Percentiles rank a stretch among this genome's conserved stretches.
phyloP scores from a whole-genome alignment of 2,329 filamentous ascomycete species.

The Pseudogymnoascus pannorum region DNA sequence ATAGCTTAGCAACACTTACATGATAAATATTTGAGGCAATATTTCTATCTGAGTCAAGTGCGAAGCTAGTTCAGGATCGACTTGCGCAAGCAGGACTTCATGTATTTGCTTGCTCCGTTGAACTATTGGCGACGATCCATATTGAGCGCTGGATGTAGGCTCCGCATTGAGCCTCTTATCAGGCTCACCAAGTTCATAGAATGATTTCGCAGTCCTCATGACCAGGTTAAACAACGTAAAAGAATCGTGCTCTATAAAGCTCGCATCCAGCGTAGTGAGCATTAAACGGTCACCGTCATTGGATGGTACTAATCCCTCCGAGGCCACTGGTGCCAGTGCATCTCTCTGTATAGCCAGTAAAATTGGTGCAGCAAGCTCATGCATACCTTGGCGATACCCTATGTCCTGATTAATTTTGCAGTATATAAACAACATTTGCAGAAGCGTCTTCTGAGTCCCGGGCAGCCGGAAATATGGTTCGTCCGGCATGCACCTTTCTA shows the following conservation, averaged over 20 bases:
- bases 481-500: constrained; percentile 83
- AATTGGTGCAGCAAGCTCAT: constrained; percentile 86
- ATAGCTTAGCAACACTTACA: constrained; percentile 46
- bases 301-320: background rate
- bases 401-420: constrained; percentile 84
- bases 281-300: constrained; percentile 31
- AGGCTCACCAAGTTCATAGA: constrained; percentile 59
- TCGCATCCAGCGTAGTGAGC: constrained; percentile 60
- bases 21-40: constrained; percentile 92
- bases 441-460: constrained; percentile 68
- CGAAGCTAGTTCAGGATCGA: constrained; percentile 74
- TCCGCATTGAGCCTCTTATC: constrained; percentile 34
- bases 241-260: constrained; percentile 81
- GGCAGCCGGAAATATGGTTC: constrained; percentile 82
- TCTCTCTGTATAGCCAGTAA: constrained; percentile 79
- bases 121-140: constrained; percentile 64
- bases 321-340: constrained; percentile 48
- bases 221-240: constrained; percentile 78
- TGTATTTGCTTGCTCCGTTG: constrained; percentile 82
- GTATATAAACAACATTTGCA: constrained; percentile 89
- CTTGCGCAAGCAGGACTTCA: constrained; percentile 65
- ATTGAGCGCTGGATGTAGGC: constrained; percentile 8
- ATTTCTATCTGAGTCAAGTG: constrained; percentile 82
- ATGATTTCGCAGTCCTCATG: constrained; percentile 80
- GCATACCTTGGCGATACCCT: constrained; percentile 97